Base-by-base conservation (phyloP, 768 basidiomycete species). In the Cytidiella melzeri region DNA sequence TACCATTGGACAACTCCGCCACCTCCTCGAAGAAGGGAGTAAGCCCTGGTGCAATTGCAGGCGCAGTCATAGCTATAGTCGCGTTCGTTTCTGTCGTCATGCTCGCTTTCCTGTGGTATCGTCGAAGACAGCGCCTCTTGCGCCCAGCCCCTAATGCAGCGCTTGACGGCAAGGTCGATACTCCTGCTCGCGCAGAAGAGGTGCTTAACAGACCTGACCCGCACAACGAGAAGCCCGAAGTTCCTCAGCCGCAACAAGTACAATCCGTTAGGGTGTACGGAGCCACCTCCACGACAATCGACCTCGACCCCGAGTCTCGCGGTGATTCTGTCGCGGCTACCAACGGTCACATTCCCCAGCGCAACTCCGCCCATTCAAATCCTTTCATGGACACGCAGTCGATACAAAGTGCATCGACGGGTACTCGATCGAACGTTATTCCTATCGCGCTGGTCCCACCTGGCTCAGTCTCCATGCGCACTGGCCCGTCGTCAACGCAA, bases 171-270 rank as follows among this genome's bases (percentile, higher is more conserved):
- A 76, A 76, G 56, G 63, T 68, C 44, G 87, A 91, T 58, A 65
- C 79, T 18, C 87, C 87, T 30, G 88, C 86, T 1, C 69, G 84
- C 19, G 87, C 89, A 18, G 83, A 78, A 57, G 79, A 81, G 9
- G 89, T 91, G 27, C 81, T 91, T 51, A 86, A 81, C 63, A 74
- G 88, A 37, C 86, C 87, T n/a, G 85, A 91, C 65, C 88, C 88
- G 25, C 30, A 34, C 15, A 82, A 68, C 45, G 86, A 87, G 69
- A 87, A 87, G 61, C 63, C 73, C 5, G 51, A 60, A 5, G 58
- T 56, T 25, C 61, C 66, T 5, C 43, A 65, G 18, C 54, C 64
- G 5, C 43, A 51, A n/a, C 69, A 76, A 52, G 61, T 62, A 21
- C 73, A 63, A 54, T 69, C 65, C 10, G 68, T 79, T 51, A 69